Evolutionary conservation across 169 alveolate genomes (phyloP), one percentile per base, ranked within the genome.

Genomic region (Plasmodium berghei): DNA sequence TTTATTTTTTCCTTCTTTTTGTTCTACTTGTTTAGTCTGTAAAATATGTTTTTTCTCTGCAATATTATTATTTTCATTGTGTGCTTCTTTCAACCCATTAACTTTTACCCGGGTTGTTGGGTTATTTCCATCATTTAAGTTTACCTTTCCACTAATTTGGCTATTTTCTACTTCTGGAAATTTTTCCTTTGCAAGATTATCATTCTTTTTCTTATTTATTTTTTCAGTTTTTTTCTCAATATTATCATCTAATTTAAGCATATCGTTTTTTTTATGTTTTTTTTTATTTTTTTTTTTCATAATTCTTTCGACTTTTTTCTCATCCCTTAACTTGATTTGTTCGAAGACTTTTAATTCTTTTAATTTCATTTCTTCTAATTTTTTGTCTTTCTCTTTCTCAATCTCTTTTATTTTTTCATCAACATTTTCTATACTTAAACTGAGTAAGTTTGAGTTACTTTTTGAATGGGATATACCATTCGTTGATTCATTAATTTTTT

Each of bases 301-400:
- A n/a, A 75, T 8, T n/a, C 67, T 45, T 42, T 67, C 69, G 9
- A 80, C 55, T 58, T 80, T 80, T 80, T 28, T 69, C 54, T 86
- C 91, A 52, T 86, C 91, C 64, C 72, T 86, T 59, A 24, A 66
- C 45, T 86, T 86, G 58, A 86, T 86, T 42, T 63, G 61, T 71
- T 86, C 91, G 34, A 86, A 24, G 14, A 86, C 54, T 45, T 90
- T 72, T 45, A 71, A 12, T 71, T 90, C 88, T 26, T 74, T 75
- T 22, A 49, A n/a, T 67, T 83, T 80, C 55, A 90, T 71, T 90
- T 75, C 87, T 28, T 80, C 28, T 6, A 71, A 24, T 73, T 69
- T 80, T 67, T 80, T 12, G 34, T 72, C 48, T 64, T 69, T 66
- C 64, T 59, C 91, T 26, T 55, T 72, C 20, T 70, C 20, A 48